phyloP scores from a whole-genome alignment of 768 basidiomycete genomes.

The Paxillus rubicundulus region DNA sequence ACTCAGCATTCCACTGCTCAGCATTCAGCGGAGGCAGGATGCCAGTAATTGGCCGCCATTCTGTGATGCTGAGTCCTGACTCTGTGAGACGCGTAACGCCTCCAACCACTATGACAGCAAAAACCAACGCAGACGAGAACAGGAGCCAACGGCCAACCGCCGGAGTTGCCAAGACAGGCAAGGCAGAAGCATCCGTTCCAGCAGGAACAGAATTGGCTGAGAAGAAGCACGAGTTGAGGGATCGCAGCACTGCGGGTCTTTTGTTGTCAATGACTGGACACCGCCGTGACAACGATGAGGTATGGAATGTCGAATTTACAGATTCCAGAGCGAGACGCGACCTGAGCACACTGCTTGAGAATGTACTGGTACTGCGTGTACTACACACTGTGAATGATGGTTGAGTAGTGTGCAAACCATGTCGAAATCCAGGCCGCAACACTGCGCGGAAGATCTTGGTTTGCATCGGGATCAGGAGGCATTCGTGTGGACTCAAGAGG shows the following conservation, averaged over 20 bases:
- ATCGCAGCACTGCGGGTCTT: slow-evolving; percentile 6
- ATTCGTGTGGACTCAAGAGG: neutral
- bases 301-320: slow-evolving; percentile 1
- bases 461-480: slow-evolving; percentile 15
- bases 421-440: slow-evolving; percentile 14
- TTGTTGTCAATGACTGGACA: slow-evolving; percentile 1
- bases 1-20: slow-evolving; percentile 82
- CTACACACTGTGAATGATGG: neutral
- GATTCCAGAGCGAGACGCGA: slow-evolving; percentile 7
- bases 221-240: slow-evolving; percentile 38
- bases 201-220: slow-evolving; percentile 31
- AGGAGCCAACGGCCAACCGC: slow-evolving; percentile 84
- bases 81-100: slow-evolving; percentile 97
- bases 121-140: slow-evolving; percentile 78
- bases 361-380: slow-evolving; percentile 5
- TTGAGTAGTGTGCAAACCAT: slow-evolving; percentile 1
- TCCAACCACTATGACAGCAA: slow-evolving; percentile 92
- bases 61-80: slow-evolving; percentile 95
- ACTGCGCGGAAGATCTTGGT: slow-evolving; percentile 16
- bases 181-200: slow-evolving; percentile 21
- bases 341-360: slow-evolving; percentile 4
- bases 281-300: slow-evolving; percentile 5
- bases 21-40: slow-evolving; percentile 76
- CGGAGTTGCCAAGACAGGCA: slow-evolving; percentile 63
- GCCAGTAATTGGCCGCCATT: slow-evolving; percentile 94